Conservation (phyloP, 345 rosid genomes). For the Litchi chinensis region DNA sequence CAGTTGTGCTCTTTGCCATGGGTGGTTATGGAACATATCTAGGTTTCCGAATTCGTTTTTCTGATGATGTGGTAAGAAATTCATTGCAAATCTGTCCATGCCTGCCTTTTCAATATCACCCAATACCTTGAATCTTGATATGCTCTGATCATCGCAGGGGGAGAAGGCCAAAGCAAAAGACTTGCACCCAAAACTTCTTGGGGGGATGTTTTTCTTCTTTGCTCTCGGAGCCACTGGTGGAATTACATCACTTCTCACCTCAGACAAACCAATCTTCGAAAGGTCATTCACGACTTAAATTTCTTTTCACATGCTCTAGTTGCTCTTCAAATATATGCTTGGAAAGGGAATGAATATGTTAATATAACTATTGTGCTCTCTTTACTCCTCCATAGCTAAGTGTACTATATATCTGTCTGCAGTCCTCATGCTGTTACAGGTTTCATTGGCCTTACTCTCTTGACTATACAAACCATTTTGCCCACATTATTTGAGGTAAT, state of each 20-base stretch:
- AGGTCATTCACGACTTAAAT: constrained; percentile 38
- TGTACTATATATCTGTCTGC: constrained; percentile 21
- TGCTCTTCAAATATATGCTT: neutral
- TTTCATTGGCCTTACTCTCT: constrained; percentile 65
- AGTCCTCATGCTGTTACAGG: constrained; percentile 95
- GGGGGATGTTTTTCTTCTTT: constrained; percentile 95
- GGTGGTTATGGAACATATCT: constrained; percentile 95
- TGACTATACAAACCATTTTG: constrained; percentile 74
- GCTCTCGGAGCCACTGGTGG: constrained; percentile 96
- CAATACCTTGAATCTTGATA: neutral
- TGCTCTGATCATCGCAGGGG: constrained; percentile 43
- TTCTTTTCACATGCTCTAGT: neutral
- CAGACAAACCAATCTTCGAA: constrained; percentile 78
- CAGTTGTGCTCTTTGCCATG: constrained; percentile 96
- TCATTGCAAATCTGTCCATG: neutral
- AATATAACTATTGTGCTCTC: neutral
- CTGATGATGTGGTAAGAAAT: constrained; percentile 70
- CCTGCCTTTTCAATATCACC: neutral
- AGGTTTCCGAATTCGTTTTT: constrained; percentile 76
- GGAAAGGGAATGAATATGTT: neutral
- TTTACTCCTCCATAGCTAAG: neutral
- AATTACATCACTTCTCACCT: constrained; percentile 78
- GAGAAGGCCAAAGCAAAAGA: constrained; percentile 92
- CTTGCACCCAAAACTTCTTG: constrained; percentile 90
- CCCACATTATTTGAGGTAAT: constrained; percentile 86